Evolutionary conservation across 345 rosid species (phyloP), one percentile per base, ranked within the genome.

Genomic region (Iberis pinnata): DNA sequence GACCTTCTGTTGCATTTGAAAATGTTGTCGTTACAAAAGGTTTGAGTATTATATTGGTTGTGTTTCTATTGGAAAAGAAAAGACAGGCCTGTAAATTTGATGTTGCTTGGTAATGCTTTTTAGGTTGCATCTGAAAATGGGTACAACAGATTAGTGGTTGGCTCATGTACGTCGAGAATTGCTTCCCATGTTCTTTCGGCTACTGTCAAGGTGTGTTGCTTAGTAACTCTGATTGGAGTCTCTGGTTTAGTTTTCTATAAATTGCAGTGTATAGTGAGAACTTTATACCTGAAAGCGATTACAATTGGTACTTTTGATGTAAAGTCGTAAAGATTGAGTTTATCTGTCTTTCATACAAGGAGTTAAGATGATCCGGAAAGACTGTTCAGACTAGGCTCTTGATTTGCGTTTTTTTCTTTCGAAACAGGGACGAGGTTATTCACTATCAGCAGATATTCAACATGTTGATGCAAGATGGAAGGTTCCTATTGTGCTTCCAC

Each of bases 371-470:
- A n/a, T n/a, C n/a, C n/a, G 33, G 25, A 36, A 19, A 53, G 9
- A 17, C 7, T 3, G 7, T 18, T 16, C 14, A 50, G 52, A 35
- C 39, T 33, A 20, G 9, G 11, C 8, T 50, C n/a, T 31, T 22
- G 43, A 29, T 8, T 3, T 64, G 22, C 8, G 2, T n/a, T 51
- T 2, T 6, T n/a, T 45, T 45, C 7, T 3, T 9, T 14, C 14
- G 62, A 20, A 58, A 65, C 80, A 92, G 96, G 98, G 98, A 43
- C 78, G 74, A 61, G 98, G 95, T 43, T 88, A 84, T 73, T 88
- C 98, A 53, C 78, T 92, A 52, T 71, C 96, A n/a, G 96, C 96
- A 43, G 96, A 92, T 72, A 80, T 92, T 58, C 95, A 92, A 57
- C 77, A 81, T 46, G 89, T 83, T 45, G 98, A 92, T 74, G 79